Conservation (phyloP, 306 rosid genomes). For the Gastrolobium bilobum region DNA sequence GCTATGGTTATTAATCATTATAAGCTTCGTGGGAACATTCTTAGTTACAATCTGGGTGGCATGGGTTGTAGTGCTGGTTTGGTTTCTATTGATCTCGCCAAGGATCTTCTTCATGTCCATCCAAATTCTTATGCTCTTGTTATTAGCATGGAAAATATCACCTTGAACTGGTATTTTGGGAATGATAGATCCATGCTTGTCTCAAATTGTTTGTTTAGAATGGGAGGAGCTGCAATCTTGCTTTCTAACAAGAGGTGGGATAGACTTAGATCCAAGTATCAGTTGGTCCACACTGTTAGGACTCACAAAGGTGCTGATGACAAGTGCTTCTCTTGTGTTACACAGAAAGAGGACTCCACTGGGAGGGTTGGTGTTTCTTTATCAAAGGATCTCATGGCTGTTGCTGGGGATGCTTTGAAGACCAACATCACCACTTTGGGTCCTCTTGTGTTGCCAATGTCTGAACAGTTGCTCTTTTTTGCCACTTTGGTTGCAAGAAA, state of each 20-base stretch:
- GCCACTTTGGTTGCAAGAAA: slow-evolving; percentile 61
- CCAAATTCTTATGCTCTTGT: slow-evolving; percentile 70
- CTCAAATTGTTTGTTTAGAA: slow-evolving; percentile 73
- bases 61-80: slow-evolving; percentile 84
- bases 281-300: slow-evolving; percentile 62
- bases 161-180: slow-evolving; percentile 77
- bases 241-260: slow-evolving; percentile 62
- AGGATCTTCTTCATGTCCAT: slow-evolving; percentile 69
- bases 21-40: slow-evolving; percentile 66
- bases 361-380: slow-evolving; percentile 67
- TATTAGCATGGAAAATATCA: slow-evolving; percentile 74
- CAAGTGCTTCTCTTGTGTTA: slow-evolving; percentile 69
- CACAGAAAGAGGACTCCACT: slow-evolving; percentile 60
- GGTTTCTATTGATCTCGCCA: slow-evolving; percentile 74
- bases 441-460: slow-evolving; percentile 74
- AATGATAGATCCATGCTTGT: slow-evolving; percentile 73
- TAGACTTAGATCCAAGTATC: slow-evolving; percentile 59
- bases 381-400: slow-evolving; percentile 73
- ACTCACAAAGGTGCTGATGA: slow-evolving; percentile 73
- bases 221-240: slow-evolving; percentile 77
- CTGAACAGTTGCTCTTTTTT: slow-evolving; percentile 69
- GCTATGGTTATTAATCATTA: slow-evolving; percentile 72
- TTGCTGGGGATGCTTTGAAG: slow-evolving; percentile 75
- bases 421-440: slow-evolving; percentile 74
- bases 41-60: slow-evolving; percentile 69